Percentiles rank a stretch among this genome's conserved stretches.
These are phyloP conservation scores for Phylloporus rhodoxanthus DNA, from an alignment of 768 basidiomycete genomes.

Conservation along the genomic window DNA sequence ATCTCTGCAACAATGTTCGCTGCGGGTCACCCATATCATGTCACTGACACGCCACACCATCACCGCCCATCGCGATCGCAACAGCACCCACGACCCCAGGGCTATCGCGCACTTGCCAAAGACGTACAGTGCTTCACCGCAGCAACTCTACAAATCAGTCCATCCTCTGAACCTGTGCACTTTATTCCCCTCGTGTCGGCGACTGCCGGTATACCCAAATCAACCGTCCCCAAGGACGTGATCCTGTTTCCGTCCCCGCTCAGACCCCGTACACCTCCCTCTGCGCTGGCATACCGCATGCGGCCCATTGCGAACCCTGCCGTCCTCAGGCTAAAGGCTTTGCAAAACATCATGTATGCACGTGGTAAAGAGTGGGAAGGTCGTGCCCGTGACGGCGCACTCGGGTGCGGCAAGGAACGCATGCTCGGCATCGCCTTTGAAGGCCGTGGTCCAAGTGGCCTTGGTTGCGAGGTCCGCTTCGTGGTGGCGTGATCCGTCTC, in stretches of 20 bases:
- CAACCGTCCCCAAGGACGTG: conserved; percentile 31
- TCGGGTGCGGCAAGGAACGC: conserved; percentile 54
- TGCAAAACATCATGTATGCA: conserved; percentile 48
- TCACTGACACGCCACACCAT: conserved; percentile 16
- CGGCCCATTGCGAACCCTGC: conserved; percentile 58
- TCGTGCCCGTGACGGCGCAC: conserved; percentile 40
- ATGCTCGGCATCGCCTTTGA: conserved; percentile 57
- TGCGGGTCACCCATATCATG: conserved; percentile 28
- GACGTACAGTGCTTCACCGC: conserved; percentile 42
- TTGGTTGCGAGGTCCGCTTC: conserved; percentile 39
- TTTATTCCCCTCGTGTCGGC: conserved; percentile 39
- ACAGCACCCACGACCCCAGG: conserved; percentile 27
- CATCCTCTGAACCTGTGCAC: conserved; percentile 26
- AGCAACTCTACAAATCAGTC: conserved; percentile 6
- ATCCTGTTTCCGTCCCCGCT: conserved; percentile 38
- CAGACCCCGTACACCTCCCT: conserved; percentile 34
- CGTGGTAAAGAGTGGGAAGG: conserved; percentile 45
- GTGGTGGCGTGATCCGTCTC: conserved; percentile 23
- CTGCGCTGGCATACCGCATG: conserved; percentile 38
- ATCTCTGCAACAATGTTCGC: conserved; percentile 49
- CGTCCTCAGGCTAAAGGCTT: conserved; percentile 52
- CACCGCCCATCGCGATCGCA: conserved; percentile 8
- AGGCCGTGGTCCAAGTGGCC: conserved; percentile 50
- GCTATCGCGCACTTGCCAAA: conserved; percentile 38
- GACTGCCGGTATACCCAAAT: conserved; percentile 22